Conservation (phyloP, 225 moss, liverwort and hornwort species). For the Takakia lepidozioides region DNA sequence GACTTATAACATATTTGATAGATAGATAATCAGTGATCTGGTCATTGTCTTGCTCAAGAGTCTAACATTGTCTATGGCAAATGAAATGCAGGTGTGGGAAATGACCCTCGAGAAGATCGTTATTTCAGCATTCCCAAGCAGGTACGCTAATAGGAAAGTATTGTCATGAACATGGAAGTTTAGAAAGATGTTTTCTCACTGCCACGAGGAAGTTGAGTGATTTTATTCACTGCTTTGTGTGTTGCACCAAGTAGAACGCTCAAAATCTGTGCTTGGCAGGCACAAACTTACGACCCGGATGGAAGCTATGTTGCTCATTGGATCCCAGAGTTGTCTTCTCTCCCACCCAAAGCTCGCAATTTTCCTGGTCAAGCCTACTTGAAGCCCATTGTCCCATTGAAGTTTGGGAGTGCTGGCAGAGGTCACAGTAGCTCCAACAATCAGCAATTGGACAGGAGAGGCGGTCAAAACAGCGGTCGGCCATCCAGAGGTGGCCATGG, state of each 20-base stretch:
- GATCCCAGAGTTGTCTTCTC: conserved; percentile 62
- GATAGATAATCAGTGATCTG: no score
- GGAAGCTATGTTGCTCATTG: conserved; percentile 95
- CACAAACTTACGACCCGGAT: conserved; percentile 85
- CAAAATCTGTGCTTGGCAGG: conserved; percentile 22
- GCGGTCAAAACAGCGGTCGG: no score
- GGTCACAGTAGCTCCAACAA: background rate
- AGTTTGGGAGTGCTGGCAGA: conserved; percentile 48
- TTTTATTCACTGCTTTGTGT: background rate
- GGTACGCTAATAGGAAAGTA: no score
- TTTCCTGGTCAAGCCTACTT: conserved; percentile 64
- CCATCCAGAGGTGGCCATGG: no score
- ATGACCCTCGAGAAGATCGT: conserved; percentile 95
- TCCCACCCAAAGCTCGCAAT: conserved; percentile 45
- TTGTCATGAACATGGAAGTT: no score
- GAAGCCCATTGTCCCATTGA: conserved; percentile 78
- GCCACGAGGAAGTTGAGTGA: no score
- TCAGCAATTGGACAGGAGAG: no score
- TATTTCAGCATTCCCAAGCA: conserved; percentile 98
- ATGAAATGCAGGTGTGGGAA: conserved; percentile 68
- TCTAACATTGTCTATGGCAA: background rate
- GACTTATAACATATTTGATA: no score
- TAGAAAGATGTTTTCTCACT: no score
- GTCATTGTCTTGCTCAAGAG: background rate
- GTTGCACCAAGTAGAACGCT: background rate